Evolutionary conservation across 768 basidiomycete genomes (phyloP), one percentile per base, ranked within the genome.

Genomic region (Scleroderma citrinum): DNA sequence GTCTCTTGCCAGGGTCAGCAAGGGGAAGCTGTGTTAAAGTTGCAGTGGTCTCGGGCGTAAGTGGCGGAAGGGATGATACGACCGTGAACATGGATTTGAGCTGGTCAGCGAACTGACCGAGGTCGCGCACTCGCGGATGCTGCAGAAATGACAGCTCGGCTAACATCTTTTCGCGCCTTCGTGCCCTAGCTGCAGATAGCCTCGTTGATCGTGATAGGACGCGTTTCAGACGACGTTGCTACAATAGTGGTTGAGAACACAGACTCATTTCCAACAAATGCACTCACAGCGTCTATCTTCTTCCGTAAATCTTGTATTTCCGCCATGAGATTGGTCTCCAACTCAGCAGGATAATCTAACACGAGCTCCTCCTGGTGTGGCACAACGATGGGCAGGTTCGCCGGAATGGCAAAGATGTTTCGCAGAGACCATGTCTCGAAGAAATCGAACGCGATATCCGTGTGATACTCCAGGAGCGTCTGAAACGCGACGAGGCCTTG

Each of bases 401-500:
- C 72, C 0, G 83, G 80, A 14, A 92, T 76, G 45, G 82, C 78
- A 58, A 95, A 95, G 49, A 92, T 86, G 66, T 95, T 96, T 36
- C 91, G 73, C 59, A 92, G 65, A 11, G 82, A 83, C 92, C 92
- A 95, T 0, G 83, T 84, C 67, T 92, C 92, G 58, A 96, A 89
- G 61, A 85, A 87, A 64, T 96, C 92, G 51, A 94, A 90, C 0
- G 92, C 92, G 39, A 90, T 77, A 60, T 96, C 92, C 38, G 88
- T 84, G 56, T 93, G 92, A 47, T 82, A 82, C 60, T 93, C 89
- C 13, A 96, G 75, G 38, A 94, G 75, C 0, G 92, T 93, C 64
- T 94, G 89, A 54, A 95, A 90, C 20, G 87, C 77, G 44, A 90
- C 85, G 2, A 92, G 68, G 2, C 91, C 92, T 68, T 90, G 81